A percentile compares a stretch with the other conserved stretches of the same genome.
Conservation (phyloP, 768 basidiomycete genomes). For the Boletus rubroflammeus region DNA sequence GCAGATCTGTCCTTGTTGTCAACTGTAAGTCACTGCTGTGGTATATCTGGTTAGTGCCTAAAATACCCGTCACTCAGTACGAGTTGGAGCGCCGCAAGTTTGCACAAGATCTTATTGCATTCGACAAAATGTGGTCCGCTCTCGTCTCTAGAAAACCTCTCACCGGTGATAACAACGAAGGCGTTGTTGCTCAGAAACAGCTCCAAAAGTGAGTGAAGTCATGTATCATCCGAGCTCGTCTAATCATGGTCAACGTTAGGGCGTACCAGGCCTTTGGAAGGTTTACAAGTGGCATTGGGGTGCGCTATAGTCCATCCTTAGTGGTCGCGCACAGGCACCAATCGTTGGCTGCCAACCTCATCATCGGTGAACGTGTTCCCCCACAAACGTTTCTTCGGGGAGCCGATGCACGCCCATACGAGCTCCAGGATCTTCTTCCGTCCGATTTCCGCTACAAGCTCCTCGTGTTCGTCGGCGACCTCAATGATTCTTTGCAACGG, state of each 20-base stretch:
- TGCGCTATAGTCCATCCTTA: slow-evolving; percentile 44
- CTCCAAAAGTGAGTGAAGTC: slow-evolving; percentile 38
- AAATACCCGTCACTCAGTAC: slow-evolving; percentile 33
- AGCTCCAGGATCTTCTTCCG: slow-evolving; percentile 49
- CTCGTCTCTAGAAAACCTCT: slow-evolving; percentile 52
- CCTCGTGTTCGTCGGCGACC: slow-evolving; percentile 43
- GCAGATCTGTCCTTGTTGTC: slow-evolving; percentile 43
- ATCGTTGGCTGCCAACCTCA: slow-evolving; percentile 36
- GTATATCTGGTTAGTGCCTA: not conserved
- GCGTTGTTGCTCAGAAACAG: slow-evolving; percentile 37
- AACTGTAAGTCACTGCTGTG: slow-evolving; percentile 33
- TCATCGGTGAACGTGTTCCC: slow-evolving; percentile 47
- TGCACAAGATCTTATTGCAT: slow-evolving; percentile 51
- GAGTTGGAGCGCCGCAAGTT: slow-evolving; percentile 51
- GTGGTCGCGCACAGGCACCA: slow-evolving; percentile 35
- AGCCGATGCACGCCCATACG: slow-evolving; percentile 43
- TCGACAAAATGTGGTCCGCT: slow-evolving; percentile 49
- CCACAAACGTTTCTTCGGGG: slow-evolving; percentile 45
- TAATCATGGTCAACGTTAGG: slow-evolving; percentile 22
- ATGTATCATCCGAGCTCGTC: not conserved
- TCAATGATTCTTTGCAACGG: slow-evolving; percentile 18
- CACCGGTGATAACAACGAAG: slow-evolving; percentile 34
- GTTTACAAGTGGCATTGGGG: slow-evolving; percentile 46
- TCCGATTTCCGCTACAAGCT: slow-evolving; percentile 49
- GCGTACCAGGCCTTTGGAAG: slow-evolving; percentile 42